Base-by-base conservation (phyloP, 2,329 filamentous ascomycete species). In the Neonectria ditissima region DNA sequence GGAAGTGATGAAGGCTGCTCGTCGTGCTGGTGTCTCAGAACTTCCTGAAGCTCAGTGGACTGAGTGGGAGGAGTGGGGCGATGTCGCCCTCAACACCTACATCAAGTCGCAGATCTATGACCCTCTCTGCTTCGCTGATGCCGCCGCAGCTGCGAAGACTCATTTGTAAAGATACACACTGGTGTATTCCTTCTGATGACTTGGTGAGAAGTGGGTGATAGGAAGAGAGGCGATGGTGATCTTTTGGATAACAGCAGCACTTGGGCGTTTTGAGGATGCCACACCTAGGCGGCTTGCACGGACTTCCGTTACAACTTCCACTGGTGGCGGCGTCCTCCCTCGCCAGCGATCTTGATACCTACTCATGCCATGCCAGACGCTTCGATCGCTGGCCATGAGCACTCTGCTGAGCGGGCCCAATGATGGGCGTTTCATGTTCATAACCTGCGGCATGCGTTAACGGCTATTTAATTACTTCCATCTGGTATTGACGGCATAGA, bases 1-100 rank as follows among this genome's bases (percentile, higher is more conserved):
- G 53, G 93, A 95, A 80, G 94, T 97, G 71, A 97, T 98, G 86
- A 94, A 96, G 78, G 91, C 93, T 22, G 94, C 95, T 6, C 92
- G 97, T 74, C 85, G 90, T 67, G 93, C 93, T 72, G 91, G 92
- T 65, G 92, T 97, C 54, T 91, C 91, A 74, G 80, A 81, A 65
- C 81, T 94, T 59, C 83, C 84, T 55, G 91, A 94, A 67, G 85
- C 86, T 67, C 85, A 91, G 76, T 91, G 92, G 84, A 80, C 89
- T 64, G 88, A 90, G 77, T 93, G 90, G 87, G 88, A 91, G 79
- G 88, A 90, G 78, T 90, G 88, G 88, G 88, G 88, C 55, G 88
- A 90, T 71, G 86, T 89, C 39, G 85, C 86, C 57, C 79, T 91
- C 70, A 86, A 81, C 44, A 81, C 82, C 65, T 90, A 78, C 79